Evolutionary conservation across 2,329 filamentous ascomycete species (phyloP).

Genomic region (Exserohilum turcica): DNA sequence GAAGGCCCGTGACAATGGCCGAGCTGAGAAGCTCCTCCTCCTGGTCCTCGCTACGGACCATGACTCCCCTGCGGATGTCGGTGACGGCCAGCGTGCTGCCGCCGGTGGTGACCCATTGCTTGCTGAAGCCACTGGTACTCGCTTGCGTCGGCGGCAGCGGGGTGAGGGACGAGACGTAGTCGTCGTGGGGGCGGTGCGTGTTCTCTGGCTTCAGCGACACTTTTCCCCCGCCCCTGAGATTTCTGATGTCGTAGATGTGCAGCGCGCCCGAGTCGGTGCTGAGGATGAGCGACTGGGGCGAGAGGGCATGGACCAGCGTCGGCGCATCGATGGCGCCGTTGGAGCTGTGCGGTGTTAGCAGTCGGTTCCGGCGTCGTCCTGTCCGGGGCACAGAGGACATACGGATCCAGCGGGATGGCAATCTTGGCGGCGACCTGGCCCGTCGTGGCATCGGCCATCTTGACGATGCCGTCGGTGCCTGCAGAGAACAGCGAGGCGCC

Average conservation of each 20-base stretch:
- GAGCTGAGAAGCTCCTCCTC: constrained; percentile 90
- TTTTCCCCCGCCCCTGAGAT: constrained; percentile 48
- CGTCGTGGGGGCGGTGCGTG: constrained; percentile 84
- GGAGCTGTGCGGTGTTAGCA: constrained; percentile 40
- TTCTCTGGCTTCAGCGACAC: constrained; percentile 66
- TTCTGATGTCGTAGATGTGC: constrained; percentile 84
- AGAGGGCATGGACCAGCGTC: constrained; percentile 79
- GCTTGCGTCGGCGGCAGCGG: constrained; percentile 78
- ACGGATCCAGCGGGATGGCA: constrained; percentile 65
- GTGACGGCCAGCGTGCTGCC: constrained; percentile 90
- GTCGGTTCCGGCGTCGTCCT: background rate
- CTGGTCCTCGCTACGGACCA: constrained; percentile 90
- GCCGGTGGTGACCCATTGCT: constrained; percentile 94
- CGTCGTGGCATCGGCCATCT: constrained; percentile 62
- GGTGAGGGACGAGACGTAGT: constrained; percentile 88
- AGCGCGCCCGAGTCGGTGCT: constrained; percentile 89
- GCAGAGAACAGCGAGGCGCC: constrained; percentile 69
- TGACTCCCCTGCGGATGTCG: constrained; percentile 82
- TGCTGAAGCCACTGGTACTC: constrained; percentile 85
- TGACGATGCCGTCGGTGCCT: constrained; percentile 68
- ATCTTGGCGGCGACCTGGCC: constrained; percentile 81
- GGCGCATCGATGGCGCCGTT: constrained; percentile 68
- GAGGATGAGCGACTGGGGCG: constrained; percentile 84
- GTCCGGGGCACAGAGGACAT: constrained; percentile 13
- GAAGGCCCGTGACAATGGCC: constrained; percentile 75